phyloP scores from a whole-genome alignment of 345 rosid genomes.

The Sonneratia caseolaris region DNA sequence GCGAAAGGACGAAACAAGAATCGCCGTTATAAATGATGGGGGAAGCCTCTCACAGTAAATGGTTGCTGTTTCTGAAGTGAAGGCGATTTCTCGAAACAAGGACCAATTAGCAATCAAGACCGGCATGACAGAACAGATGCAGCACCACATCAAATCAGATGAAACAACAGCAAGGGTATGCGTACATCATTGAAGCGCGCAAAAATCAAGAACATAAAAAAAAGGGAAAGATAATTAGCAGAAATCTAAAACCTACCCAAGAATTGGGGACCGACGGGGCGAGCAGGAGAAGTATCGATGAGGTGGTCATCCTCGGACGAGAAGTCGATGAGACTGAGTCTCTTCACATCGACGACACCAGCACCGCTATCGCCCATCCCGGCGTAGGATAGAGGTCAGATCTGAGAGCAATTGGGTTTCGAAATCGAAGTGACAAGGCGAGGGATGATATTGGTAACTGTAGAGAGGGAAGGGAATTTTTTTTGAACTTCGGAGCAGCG shows the following conservation, averaged over 20 bases:
- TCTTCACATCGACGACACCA: constrained; percentile 7
- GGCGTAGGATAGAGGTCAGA: background rate
- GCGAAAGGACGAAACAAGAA: background rate
- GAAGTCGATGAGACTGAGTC: constrained; percentile 4
- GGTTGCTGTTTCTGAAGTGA: background rate
- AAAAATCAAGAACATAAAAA: background rate
- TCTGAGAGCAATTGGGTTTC: too few species aligned
- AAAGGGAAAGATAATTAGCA: background rate
- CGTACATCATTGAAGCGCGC: background rate
- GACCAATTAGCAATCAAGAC: background rate
- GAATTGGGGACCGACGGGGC: background rate
- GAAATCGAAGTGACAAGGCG: too few species aligned
- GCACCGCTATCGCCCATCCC: background rate
- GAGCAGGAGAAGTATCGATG: background rate
- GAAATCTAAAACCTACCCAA: background rate
- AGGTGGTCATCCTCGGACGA: constrained; percentile 1
- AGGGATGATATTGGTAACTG: too few species aligned
- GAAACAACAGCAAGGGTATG: too few species aligned
- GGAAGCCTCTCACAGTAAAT: background rate
- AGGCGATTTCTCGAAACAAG: background rate
- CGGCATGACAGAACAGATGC: background rate
- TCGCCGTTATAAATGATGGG: background rate
- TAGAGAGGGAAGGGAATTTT: too few species aligned
- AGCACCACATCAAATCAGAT: background rate
- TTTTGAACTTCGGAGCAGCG: too few species aligned